Evolutionary conservation across 1,284 basidiomycete species (phyloP), one percentile per base, ranked within the genome.

Genomic region (Puccinia sorghi): DNA sequence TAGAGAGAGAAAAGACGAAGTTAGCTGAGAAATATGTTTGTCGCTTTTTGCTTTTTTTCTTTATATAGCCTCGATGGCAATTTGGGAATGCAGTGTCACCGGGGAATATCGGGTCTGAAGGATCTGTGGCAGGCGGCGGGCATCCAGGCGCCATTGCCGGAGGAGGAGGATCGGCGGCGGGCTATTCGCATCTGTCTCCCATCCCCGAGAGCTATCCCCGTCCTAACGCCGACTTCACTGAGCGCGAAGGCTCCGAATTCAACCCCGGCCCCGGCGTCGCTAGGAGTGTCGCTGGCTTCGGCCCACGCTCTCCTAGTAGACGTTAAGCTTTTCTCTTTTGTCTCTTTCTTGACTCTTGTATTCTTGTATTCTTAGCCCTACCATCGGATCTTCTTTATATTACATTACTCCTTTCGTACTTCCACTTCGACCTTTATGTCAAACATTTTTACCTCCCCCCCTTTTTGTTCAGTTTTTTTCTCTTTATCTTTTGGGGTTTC

Each of bases 1-100:
- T n/a, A n/a, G 43, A 46, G 43, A 6, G 43, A 6, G 43, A 46
- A 6, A 46, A 46, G 43, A 46, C 6, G 13, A 46, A 13, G 43
- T 79, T 27, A 79, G 76, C 46, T 11, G 15, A 37, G 54, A 15
- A 9, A 37, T 9, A 64, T 7, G 3, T 7, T 7, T 27, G 25
- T 25, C 22, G 17, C 46, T n/a, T 56, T 57, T 25, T 50, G 52
- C n/a, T 43, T 13, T 17, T 61, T 72, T 63, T 5, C 8, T 25
- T 9, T 15, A 56, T 25, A 2, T 61, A 78, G 75, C 75, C 75
- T 43, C 63, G 75, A 70, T 78, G 75, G 75, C 75, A 78, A 63
- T 63, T 48, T 41, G 63, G 63, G 1, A 46, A 13, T 57, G 37
- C 54, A 37, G n/a, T 69, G 27, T 22, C 52, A 0, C 46, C 52